Percentiles rank a stretch among this genome's conserved stretches.
phyloP scores from a whole-genome alignment of 768 basidiomycete genomes.

The Lyophyllum atratum region DNA sequence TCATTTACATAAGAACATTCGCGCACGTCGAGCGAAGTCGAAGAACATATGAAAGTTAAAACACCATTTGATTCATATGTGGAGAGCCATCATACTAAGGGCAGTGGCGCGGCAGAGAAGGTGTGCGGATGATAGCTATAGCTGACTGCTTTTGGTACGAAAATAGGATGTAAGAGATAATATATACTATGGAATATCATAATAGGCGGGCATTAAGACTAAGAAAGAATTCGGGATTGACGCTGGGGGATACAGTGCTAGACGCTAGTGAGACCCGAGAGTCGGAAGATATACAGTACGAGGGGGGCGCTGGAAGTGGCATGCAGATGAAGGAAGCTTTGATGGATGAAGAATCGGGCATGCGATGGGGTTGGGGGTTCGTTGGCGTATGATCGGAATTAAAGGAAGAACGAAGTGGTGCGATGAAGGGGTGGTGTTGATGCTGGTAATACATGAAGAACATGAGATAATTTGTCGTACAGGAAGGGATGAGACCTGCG shows the following conservation, averaged over 20 bases:
- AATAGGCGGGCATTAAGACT: background rate
- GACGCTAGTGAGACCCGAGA: background rate
- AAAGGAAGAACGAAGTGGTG: background rate
- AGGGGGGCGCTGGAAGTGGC: background rate
- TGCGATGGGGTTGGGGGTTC: background rate
- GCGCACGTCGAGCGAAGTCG: too few species aligned
- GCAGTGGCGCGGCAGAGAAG: background rate
- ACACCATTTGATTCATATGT: too few species aligned
- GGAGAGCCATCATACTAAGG: too few species aligned
- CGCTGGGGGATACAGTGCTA: background rate
- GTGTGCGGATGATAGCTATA: background rate
- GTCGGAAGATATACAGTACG: background rate
- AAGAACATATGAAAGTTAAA: background rate
- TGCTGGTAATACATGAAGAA: background rate
- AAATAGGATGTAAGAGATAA: background rate
- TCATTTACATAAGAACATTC: too few species aligned
- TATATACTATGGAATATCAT: background rate
- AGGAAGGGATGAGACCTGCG: too few species aligned
- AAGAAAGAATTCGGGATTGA: background rate
- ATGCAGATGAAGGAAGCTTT: background rate
- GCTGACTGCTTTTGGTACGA: background rate
- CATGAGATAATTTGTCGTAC: too few species aligned
- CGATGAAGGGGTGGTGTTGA: background rate
- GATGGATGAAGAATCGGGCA: background rate
- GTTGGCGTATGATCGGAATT: background rate